Percentiles rank a stretch among this genome's conserved stretches.
Conservation (phyloP, 2,329 filamentous ascomycete genomes). For the Cladobotryum protrusum region DNA sequence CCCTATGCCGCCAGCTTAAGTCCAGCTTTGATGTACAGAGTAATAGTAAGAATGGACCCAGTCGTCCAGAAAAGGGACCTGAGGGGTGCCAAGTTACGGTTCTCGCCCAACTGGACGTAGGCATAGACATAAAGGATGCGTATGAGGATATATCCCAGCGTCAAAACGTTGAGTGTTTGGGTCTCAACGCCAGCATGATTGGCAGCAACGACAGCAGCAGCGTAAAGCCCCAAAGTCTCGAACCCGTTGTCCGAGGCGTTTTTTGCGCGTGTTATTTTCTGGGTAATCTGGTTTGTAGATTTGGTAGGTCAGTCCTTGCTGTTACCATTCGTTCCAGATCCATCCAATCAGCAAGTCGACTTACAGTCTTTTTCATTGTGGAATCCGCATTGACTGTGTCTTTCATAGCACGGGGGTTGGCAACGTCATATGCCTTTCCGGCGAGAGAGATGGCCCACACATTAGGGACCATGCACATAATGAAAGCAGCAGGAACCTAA, state of each 20-base stretch:
- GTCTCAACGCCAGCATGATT: conserved; percentile 36
- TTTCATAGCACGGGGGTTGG: conserved; percentile 32
- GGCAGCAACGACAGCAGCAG: conserved; percentile 38
- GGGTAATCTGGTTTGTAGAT: conserved; percentile 39
- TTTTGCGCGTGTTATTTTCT: conserved; percentile 47
- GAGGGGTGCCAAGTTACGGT: conserved; percentile 30
- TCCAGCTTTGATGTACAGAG: conserved; percentile 38
- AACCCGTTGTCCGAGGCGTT: conserved; percentile 40
- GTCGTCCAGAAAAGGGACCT: conserved; percentile 33
- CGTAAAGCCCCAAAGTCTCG: conserved; percentile 39
- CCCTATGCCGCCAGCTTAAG: conserved; percentile 13
- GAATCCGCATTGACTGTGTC: conserved; percentile 27
- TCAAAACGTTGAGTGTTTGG: conserved; percentile 33
- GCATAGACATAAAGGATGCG: conserved; percentile 35
- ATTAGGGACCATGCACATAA: conserved; percentile 30
- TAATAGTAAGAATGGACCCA: conserved; percentile 27
- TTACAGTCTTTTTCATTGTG: conserved; percentile 24
- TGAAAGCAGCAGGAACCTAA: conserved; percentile 36
- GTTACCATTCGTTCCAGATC: not conserved
- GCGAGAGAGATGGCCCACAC: conserved; percentile 25
- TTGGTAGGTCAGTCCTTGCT: not conserved
- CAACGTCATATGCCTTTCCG: conserved; percentile 30
- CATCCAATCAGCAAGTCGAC: not conserved
- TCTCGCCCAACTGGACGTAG: conserved; percentile 39
- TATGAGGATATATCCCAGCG: conserved; percentile 33